Base-by-base conservation (phyloP, 139 green algal genomes). In the Pedinophyceae sp. region DNA sequence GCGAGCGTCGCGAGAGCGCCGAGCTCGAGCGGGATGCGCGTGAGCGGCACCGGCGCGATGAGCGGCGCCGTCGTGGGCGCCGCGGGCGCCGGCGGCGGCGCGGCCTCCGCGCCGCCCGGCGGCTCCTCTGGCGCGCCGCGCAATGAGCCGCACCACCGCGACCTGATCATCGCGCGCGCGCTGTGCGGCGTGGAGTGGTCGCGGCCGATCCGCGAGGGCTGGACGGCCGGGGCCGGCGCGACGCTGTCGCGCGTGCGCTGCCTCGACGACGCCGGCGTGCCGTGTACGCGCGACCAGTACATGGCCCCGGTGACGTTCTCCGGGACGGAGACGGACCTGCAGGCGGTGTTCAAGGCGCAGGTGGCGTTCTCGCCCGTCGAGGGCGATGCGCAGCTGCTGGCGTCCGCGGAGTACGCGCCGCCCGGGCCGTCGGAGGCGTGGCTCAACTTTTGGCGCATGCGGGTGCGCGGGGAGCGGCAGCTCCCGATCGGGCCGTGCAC, bases 281-380 rank as follows among this genome's bases (percentile, higher is more conserved):
- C 62, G 17, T 64, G 84, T 49, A 63, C 68, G 16, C n/a, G n/a
- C n/a, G 89, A 97, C 67, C 53, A 64, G n/a, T 94, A 89, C 50
- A 70, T 76, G 56, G 63, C 62, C 3, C 86, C 82, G 2, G 64
- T 97, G 38, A 97, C 86, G 2, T 85, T 84, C 67, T 84, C 65
- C 39, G 63, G 73, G 4, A 41, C 49, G 18, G 30, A 61, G 19
- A 59, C 53, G 19, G 87, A 95, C 34, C 34, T 43, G 10, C 13
- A 13, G 10, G 34, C 34, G 13, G 7, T 13, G 34, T 7, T 13
- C 7, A 7, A 13, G 10, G 34, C 34, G 13, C 34, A 43, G 13
- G 34, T 43, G 7, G 34, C 13, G 34, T 43, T 19, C 34, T 43
- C 34, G 10, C 34, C 34, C 41, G 30, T 48, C 23, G 48, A 56